These are phyloP conservation scores for Sideroxylon spinosum DNA, from an alignment of 179 eudicot genomes.

Conservation along the genomic window DNA sequence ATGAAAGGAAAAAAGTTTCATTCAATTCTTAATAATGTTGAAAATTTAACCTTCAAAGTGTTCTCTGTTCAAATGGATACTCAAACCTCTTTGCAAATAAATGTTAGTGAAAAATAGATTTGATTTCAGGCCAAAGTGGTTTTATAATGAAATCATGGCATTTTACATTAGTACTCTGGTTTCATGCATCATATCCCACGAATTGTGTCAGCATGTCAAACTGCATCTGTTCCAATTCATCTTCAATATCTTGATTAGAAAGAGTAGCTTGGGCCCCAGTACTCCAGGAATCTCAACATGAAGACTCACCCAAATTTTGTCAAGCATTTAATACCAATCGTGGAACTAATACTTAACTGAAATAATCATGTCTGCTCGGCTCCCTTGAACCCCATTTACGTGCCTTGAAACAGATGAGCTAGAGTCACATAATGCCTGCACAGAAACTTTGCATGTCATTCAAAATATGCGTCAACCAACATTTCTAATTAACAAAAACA, in stretches of 20 bases:
- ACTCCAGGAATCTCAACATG: not conserved
- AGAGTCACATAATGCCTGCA: conserved; percentile 82
- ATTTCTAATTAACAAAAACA: not conserved
- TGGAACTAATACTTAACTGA: conserved; percentile 52
- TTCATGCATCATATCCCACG: not conserved
- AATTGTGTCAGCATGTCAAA: no score
- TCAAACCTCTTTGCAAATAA: not conserved
- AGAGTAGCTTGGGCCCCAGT: not conserved
- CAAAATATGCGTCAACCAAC: not conserved
- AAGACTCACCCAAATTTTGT: not conserved
- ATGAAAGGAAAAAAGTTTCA: not conserved
- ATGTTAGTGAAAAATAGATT: conserved; percentile 6
- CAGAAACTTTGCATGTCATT: conserved; percentile 11
- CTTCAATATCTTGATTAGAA: not conserved
- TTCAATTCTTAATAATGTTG: not conserved
- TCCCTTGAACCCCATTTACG: conserved; percentile 69
- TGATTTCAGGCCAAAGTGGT: not conserved
- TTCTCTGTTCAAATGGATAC: not conserved
- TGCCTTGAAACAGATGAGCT: conserved; percentile 52
- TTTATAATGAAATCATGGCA: not conserved
- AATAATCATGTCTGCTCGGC: conserved; percentile 94
- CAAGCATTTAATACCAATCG: not conserved
- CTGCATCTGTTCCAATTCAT: not conserved
- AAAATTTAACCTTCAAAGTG: not conserved
- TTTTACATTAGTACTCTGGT: not conserved